Evolutionary conservation across 2,329 filamentous ascomycete genomes (phyloP).

Genomic region (Sclerotinia borealis): DNA sequence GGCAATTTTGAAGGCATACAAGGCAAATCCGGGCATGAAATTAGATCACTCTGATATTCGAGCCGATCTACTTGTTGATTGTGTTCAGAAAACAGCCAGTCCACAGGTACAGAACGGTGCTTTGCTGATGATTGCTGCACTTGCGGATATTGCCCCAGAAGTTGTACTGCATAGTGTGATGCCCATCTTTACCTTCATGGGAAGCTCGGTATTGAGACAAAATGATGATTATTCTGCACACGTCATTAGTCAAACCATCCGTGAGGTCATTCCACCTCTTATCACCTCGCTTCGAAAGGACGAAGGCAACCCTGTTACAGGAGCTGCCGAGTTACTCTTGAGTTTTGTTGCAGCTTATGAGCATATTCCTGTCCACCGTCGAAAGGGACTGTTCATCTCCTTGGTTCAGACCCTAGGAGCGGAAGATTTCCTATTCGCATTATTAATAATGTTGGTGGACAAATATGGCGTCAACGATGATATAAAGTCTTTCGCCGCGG

Average conservation of each 20-base stretch:
- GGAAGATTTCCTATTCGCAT: constrained; percentile 79
- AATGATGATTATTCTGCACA: constrained; percentile 96
- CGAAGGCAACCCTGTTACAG: constrained; percentile 69
- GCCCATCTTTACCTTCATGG: constrained; percentile 99
- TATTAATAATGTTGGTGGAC: constrained; percentile 86
- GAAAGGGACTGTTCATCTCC: constrained; percentile 75
- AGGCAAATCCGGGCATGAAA: constrained; percentile 51
- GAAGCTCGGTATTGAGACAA: constrained; percentile 81
- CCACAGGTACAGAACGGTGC: constrained; percentile 92
- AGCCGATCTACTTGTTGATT: constrained; percentile 87
- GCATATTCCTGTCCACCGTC: constrained; percentile 84
- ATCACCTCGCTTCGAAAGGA: constrained; percentile 79
- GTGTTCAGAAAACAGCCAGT: constrained; percentile 84
- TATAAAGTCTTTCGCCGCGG: constrained; percentile 67
- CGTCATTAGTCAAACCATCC: constrained; percentile 91
- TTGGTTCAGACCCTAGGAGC: constrained; percentile 80
- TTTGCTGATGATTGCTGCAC: constrained; percentile 76
- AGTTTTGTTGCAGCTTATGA: constrained; percentile 97
- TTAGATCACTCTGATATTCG: constrained; percentile 77
- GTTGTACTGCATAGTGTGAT: constrained; percentile 94
- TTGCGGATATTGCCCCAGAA: constrained; percentile 84
- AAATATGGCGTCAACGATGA: constrained; percentile 73
- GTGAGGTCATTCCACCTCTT: constrained; percentile 86
- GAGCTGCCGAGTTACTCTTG: constrained; percentile 82
- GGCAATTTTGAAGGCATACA: constrained; percentile 75